Percentiles rank a stretch among this genome's conserved stretches.
These are phyloP conservation scores for Aphanomyces stellatus DNA, from an alignment of 352 stramenopile genomes.

Conservation along the genomic window DNA sequence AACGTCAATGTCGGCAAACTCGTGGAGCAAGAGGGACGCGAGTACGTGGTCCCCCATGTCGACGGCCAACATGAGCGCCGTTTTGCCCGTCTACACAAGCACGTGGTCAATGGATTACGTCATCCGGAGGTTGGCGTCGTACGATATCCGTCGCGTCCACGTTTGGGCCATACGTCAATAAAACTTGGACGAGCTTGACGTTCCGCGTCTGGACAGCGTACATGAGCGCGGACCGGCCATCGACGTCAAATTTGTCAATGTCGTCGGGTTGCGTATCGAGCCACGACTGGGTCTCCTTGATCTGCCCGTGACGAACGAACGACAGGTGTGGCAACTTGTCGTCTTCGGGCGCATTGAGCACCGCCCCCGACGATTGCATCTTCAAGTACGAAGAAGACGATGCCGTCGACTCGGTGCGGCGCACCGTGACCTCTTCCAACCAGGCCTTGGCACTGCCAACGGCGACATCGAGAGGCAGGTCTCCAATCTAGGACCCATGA, in stretches of 20 bases:
- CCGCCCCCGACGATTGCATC: not conserved
- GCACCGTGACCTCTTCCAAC: not conserved
- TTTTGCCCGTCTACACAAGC: not conserved
- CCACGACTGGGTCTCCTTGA: not conserved
- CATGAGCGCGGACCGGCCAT: not conserved
- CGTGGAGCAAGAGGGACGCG: not conserved
- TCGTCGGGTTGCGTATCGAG: not conserved
- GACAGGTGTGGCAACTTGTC: not conserved
- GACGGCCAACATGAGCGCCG: constrained; percentile 8
- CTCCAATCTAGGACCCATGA: no score
- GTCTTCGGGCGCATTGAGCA: not conserved
- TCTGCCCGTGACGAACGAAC: not conserved
- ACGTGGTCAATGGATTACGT: not conserved
- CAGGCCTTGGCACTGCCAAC: not conserved
- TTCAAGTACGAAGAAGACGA: no score
- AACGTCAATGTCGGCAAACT: constrained; percentile 7
- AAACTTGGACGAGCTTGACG: not conserved
- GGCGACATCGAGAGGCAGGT: not conserved
- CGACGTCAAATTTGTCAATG: not conserved
- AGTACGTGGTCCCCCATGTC: not conserved
- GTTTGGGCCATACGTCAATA: not conserved
- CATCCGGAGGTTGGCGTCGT: not conserved
- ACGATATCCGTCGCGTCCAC: not conserved
- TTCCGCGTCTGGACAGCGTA: not conserved
- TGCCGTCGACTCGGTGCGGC: not conserved